Base-by-base conservation (phyloP, 352 stramenopile species). In the Globisporangium okanoganense region DNA sequence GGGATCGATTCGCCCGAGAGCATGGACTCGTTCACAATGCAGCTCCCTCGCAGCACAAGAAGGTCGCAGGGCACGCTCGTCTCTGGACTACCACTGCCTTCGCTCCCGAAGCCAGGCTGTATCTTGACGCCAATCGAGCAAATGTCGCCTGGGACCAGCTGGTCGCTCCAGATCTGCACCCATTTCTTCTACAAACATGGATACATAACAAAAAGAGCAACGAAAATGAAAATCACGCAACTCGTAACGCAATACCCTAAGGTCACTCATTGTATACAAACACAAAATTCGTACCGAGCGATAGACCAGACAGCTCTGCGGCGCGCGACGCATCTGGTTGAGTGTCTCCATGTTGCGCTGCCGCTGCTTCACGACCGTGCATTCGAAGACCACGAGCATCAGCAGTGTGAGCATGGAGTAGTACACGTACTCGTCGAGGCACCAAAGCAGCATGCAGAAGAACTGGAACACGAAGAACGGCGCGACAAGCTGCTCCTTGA, bases 391-490 rank as follows among this genome's bases (percentile, higher is more conserved):
- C 14, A 99, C 67, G 9, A 99, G 78, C 73, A 97, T 97, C 18
- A 82, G 62, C 4, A 99, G 79, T 8, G 96, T 99, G 66, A 98
- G 96, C n/a, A 98, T 66, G 2, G 88, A 88, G 71, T 98, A 99
- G 71, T 98, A 96, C 78, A 97, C 97, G 73, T 99, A 99, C 68
- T 99, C 96, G 73, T 99, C 96, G 22, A 99, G 72, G 57, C 76
- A 96, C 96, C 96, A 99, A 24, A 99, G 75, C 24, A 97, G 57
- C 60, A 98, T 96, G 73, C 94, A 99, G 38, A 99, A 92, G 43
- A 85, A 85, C 71, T 99, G 96, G 69, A 99, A 99, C 7, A 99
- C 75, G 68, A 98, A 98, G 62, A 99, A 98, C n/a, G 96, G 96
- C 40, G 94, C 92, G 5, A 98, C 72, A 12, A 97, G 69, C 72